These are phyloP conservation scores for Knufia fluminis DNA, from an alignment of 2,329 filamentous ascomycete genomes.

Conservation along the genomic window DNA sequence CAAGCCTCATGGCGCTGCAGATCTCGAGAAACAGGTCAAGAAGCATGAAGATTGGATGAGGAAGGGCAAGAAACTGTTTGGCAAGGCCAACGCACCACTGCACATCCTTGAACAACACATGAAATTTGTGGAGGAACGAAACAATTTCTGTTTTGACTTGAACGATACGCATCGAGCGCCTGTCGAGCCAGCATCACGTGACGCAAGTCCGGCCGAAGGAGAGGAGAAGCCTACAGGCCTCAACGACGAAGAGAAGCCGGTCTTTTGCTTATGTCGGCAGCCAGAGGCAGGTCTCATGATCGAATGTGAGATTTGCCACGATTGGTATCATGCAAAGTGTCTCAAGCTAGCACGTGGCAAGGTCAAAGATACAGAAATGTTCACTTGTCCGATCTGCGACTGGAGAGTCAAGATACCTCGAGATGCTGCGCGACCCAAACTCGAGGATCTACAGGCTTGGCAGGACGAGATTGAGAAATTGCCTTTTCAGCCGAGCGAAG, in stretches of 20 bases:
- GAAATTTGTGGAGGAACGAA: conserved; percentile 83
- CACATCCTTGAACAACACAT: conserved; percentile 94
- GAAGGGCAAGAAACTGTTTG: conserved; percentile 92
- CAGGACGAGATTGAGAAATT: conserved; percentile 70
- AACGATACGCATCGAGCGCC: conserved; percentile 80
- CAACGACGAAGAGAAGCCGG: conserved; percentile 59
- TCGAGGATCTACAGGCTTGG: conserved; percentile 79
- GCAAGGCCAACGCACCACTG: conserved; percentile 91
- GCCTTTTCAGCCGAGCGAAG: conserved; percentile 94
- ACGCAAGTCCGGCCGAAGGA: conserved; percentile 54
- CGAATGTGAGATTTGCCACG: conserved; percentile 93
- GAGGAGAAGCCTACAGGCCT: conserved; percentile 40
- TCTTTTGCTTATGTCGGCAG: conserved; percentile 93
- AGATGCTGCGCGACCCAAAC: conserved; percentile 86
- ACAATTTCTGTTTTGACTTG: conserved; percentile 83
- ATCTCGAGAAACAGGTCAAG: conserved; percentile 89
- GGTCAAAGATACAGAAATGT: conserved; percentile 96
- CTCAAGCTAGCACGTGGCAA: conserved; percentile 96
- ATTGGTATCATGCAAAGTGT: conserved; percentile 99
- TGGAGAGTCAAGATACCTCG: conserved; percentile 95
- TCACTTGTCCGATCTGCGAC: conserved; percentile 96
- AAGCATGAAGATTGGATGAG: conserved; percentile 99
- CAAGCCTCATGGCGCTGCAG: conserved; percentile 80
- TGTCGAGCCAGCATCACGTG: conserved; percentile 82
- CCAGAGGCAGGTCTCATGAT: conserved; percentile 99